Conservation (phyloP, 768 basidiomycete genomes). For the Peribolospora kevripleyi region DNA sequence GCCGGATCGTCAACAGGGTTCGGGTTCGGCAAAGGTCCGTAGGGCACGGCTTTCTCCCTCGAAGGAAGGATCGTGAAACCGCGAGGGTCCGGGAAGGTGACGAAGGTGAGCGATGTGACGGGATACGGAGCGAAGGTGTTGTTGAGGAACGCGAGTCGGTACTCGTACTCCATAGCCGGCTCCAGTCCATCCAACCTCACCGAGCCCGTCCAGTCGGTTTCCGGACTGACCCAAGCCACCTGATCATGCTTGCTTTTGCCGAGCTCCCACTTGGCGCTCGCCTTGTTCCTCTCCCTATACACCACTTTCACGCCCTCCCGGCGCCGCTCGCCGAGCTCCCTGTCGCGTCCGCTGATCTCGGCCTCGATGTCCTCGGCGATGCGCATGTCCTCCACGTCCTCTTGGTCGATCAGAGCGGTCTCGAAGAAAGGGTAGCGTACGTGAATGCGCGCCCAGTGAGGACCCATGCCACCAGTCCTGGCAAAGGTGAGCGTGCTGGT, state of each 20-base stretch:
- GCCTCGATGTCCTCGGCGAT: constrained; percentile 3
- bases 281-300: constrained; percentile 10
- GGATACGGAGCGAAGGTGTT: constrained; percentile 29
- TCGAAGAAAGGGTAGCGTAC: constrained; percentile 31
- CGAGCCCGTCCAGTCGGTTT: constrained; percentile 13
- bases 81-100: constrained; percentile 48
- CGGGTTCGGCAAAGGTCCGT: constrained; percentile 17
- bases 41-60: neutral
- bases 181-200: constrained; percentile 35
- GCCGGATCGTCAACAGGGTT: neutral
- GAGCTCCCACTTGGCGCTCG: constrained; percentile 9
- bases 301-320: constrained; percentile 9
- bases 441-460: constrained; percentile 36
- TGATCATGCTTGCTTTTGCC: constrained; percentile 4
- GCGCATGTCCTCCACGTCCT: neutral
- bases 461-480: constrained; percentile 44
- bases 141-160: constrained; percentile 20
- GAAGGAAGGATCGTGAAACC: constrained; percentile 17
- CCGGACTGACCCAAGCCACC: neutral
- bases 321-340: constrained; percentile 16
- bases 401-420: neutral
- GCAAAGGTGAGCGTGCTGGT: constrained; percentile 33
- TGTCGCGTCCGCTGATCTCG: constrained; percentile 7
- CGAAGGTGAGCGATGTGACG: constrained; percentile 32
- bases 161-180: constrained; percentile 47